Evolutionary conservation across 139 green algal genomes (phyloP), one percentile per base, ranked within the genome.

Genomic region (Volvox africanus): DNA sequence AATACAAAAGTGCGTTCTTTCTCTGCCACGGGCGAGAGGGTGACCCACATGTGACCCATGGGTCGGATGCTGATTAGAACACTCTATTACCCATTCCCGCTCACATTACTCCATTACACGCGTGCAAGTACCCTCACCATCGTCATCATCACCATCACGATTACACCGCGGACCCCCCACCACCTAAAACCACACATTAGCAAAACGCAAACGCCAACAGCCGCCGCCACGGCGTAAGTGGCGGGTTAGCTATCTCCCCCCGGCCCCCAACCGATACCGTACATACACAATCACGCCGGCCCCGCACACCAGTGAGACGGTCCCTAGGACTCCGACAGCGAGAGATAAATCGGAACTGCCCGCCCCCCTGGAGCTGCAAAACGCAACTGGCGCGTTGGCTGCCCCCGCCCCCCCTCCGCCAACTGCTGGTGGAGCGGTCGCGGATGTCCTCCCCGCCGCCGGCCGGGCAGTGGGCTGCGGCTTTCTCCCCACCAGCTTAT

Each of bases 401-500:
- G 55, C 80, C 26, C 50, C 80, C 28, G 80, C 1, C 1, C 28
- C 13, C 9, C 36, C 21, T 73, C 24, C 21, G 3, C 65, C 65
- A 30, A 12, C 37, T 33, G 12, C 21, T 26, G 33, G 36, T 84
- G 35, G 18, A 0, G 14, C 5, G 35, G 0, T 22, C 21, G 77
- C 20, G 16, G 71, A n/a, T 36, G 32, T 35, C 32, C 75, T 5
- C 6, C 17, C 75, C 13, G 75, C 75, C 30, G 35, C 20, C 0
- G 36, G 0, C 18, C 78, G 78, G 19, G 78, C 21, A 16, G 78
- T 2, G 37, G 78, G 78, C 61, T 28, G 81, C 21, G 82, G 62
- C 33, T 62, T 61, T 21, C 28, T 79, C 1, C 82, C 82, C 2
- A 79, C 82, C 6, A 88, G 32, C 82, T 88, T 88, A 0, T 88